Evolutionary conservation across 306 rosid species (phyloP), one percentile per base, ranked within the genome.

Genomic region (Hylodesmum podocarpum): DNA sequence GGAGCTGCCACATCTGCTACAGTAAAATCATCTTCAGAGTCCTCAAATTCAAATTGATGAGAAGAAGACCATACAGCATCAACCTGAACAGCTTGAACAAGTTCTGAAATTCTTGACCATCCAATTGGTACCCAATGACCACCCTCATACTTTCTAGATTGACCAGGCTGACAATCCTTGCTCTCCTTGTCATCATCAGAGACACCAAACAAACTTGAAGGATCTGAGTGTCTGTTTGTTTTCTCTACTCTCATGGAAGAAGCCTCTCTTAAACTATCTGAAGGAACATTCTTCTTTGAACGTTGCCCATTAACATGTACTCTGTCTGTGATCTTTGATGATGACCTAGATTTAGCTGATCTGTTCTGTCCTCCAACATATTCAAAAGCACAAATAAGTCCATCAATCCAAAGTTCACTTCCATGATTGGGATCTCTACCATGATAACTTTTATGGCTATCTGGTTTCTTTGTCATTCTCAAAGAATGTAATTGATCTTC

Each of bases 1-100:
- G 98, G 98, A 59, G 96, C 88, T 15, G 91, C 98, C 58, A 92
- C 54, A 80, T 92, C 99, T 43, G 98, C 98, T 82, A 87, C 99
- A 18, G 99, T 86, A 34, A 88, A 46, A 76, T 88, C 94, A 79
- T 83, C 94, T 79, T 91, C 93, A 57, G 85, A 84, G 64, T 87
- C 92, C 49, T 77, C 78, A 14, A 80, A 70, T 31, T 70, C 93
- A 79, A 79, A 57, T 70, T 82, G 86, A 64, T 81, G 85, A 31
- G 84, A 53, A 31, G 84, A 53, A 65, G 86, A 79, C 96, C 97
- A 89, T 11, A 67, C 80, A 54, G 86, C 86, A 70, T 81, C 88
- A 36, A 86, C 87, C 82, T 89, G 96, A 78, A 92, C 88, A 21
- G 54, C 77, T 79, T 75, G 93, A 25, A 88, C 88, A 44, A 96